phyloP scores from a whole-genome alignment of 2,329 filamentous ascomycete genomes.

The Fusarium sp. region DNA sequence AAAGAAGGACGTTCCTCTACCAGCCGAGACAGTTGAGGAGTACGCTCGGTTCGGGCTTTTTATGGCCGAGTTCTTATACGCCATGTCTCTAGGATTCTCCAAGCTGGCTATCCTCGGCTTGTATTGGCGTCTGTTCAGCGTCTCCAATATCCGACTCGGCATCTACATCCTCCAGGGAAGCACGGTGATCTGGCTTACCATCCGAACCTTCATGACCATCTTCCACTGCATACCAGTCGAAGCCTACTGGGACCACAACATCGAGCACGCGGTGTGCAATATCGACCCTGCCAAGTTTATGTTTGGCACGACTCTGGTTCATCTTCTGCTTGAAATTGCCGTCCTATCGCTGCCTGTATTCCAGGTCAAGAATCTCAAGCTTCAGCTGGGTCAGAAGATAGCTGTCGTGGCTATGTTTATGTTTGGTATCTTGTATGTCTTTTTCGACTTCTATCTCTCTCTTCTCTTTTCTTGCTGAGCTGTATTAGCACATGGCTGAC shows the following conservation, averaged over 20 bases:
- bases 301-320: conserved; percentile 34
- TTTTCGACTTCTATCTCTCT: background rate
- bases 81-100: conserved; percentile 31
- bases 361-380: conserved; percentile 30
- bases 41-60: conserved; percentile 32
- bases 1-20: conserved; percentile 17
- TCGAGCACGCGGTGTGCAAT: conserved; percentile 29
- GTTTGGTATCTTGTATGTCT: conserved; percentile 36
- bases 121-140: conserved; percentile 33
- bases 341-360: conserved; percentile 31
- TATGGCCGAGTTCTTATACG: conserved; percentile 27
- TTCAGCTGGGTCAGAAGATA: conserved; percentile 26
- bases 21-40: conserved; percentile 19
- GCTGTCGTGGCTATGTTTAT: conserved; percentile 34
- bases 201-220: conserved; percentile 36
- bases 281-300: conserved; percentile 32
- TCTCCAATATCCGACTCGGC: conserved; percentile 26
- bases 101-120: conserved; percentile 32
- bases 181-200: conserved; percentile 33
- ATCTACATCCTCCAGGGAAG: conserved; percentile 29
- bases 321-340: conserved; percentile 29
- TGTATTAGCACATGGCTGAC: background rate
- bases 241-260: conserved; percentile 32
- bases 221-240: conserved; percentile 29
- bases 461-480: background rate